Percentiles rank a stretch among this genome's conserved stretches.
Evolutionary conservation across 2,329 filamentous ascomycete genomes (phyloP).

Genomic region (Mycocentrospora acerina): DNA sequence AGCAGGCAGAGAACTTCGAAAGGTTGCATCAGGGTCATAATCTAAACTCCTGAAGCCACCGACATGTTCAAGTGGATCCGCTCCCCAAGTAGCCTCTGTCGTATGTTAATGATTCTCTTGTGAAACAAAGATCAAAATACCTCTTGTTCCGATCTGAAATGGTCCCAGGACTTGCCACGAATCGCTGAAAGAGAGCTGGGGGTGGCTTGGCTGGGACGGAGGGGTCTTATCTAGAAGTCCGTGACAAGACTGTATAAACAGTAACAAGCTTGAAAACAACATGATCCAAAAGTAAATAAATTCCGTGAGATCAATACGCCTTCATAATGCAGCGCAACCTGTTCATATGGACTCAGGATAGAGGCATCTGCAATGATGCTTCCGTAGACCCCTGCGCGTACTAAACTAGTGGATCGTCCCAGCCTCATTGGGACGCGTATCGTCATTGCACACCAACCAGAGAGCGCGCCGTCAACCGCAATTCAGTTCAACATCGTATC

Average conservation of each 20-base stretch:
- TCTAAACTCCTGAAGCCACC: constrained; percentile 55
- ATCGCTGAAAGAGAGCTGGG: constrained; percentile 35
- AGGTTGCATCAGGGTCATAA: constrained; percentile 46
- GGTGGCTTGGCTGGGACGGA: constrained; percentile 15
- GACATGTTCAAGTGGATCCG: constrained; percentile 57
- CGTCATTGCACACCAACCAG: constrained; percentile 12
- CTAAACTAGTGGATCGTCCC: constrained; percentile 15
- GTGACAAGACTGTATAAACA: constrained; percentile 17
- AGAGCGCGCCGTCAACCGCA: constrained; percentile 1
- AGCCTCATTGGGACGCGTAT: constrained; percentile 26
- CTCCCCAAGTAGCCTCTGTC: constrained; percentile 59
- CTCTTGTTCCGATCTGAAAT: constrained; percentile 61
- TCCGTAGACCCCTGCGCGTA: constrained; percentile 10
- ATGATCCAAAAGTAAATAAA: too few relatives aligned
- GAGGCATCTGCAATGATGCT: constrained; percentile 11
- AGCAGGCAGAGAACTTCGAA: constrained; percentile 52
- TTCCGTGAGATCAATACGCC: constrained; percentile 2
- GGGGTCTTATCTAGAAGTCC: constrained; percentile 18
- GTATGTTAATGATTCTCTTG: constrained; percentile 10
- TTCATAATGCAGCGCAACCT: too few relatives aligned
- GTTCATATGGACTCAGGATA: not conserved
- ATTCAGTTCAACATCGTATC: too few relatives aligned
- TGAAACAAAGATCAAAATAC: constrained; percentile 37
- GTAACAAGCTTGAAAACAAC: not conserved
- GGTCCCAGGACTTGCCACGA: constrained; percentile 58